A percentile compares a stretch with the other conserved stretches of the same genome.
These are phyloP conservation scores for Saccharomyces pastorianus DNA, from an alignment of 1,139 yeast species.

Conservation along the genomic window DNA sequence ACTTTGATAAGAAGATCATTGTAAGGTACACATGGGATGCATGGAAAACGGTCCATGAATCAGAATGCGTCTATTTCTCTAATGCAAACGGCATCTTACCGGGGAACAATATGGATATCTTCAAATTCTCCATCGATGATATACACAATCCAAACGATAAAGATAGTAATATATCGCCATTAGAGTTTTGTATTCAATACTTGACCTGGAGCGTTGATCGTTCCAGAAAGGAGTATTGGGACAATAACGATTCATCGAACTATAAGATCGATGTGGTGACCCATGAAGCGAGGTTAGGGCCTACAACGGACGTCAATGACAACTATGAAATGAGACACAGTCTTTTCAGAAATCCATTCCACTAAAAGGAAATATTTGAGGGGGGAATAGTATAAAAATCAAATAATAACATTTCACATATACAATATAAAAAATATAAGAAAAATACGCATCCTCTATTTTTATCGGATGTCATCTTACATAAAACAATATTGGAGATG, in stretches of 20 bases:
- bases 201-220: slow-evolving; percentile 13
- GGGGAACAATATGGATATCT: slow-evolving; percentile 21
- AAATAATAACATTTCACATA: not conserved
- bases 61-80: slow-evolving; percentile 21
- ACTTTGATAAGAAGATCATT: slow-evolving; percentile 20
- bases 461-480: not conserved
- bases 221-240: slow-evolving; percentile 19
- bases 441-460: not conserved
- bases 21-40: slow-evolving; percentile 20
- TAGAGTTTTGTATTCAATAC: slow-evolving; percentile 21
- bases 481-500: not conserved
- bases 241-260: slow-evolving; percentile 19
- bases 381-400: not conserved
- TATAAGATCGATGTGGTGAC: slow-evolving; percentile 13
- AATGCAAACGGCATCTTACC: slow-evolving; percentile 18
- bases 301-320: not conserved
- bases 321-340: not conserved
- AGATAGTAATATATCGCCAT: slow-evolving; percentile 4
- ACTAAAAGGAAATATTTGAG: not conserved
- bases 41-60: slow-evolving; percentile 19
- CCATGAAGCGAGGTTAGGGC: not conserved
- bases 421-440: not conserved
- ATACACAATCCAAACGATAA: slow-evolving; percentile 8
- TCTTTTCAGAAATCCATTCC: not conserved
- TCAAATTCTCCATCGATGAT: slow-evolving; percentile 22